Conservation (phyloP, 2,329 filamentous ascomycete genomes). For the Cryoendolithus antarcticus region DNA sequence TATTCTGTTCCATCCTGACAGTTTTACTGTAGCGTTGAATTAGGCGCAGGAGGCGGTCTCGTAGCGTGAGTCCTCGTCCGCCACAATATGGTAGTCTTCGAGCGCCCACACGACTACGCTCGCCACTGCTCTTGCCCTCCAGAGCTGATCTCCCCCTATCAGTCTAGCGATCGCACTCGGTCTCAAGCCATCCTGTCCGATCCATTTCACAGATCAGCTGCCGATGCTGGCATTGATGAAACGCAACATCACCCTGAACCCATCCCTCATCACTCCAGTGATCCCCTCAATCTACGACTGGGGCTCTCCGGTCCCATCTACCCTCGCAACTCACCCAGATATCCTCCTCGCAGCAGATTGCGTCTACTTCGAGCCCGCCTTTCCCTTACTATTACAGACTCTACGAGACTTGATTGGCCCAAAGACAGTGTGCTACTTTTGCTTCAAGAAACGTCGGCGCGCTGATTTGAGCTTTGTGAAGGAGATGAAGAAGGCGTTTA, state of each 20-base stretch:
- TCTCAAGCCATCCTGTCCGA: no score
- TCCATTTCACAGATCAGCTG: slow-evolving; percentile 76
- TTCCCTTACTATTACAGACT: slow-evolving; percentile 73
- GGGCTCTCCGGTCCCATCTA: slow-evolving; percentile 36
- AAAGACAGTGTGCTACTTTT: slow-evolving; percentile 64
- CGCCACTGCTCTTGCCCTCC: not conserved
- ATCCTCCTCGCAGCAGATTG: slow-evolving; percentile 91
- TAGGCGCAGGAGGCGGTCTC: slow-evolving; percentile 83
- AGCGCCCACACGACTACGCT: no score
- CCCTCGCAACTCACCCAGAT: slow-evolving; percentile 49
- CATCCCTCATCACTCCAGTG: slow-evolving; percentile 47
- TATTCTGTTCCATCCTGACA: not conserved
- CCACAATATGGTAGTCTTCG: no score
- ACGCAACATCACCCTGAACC: slow-evolving; percentile 74
- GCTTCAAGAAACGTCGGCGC: slow-evolving; percentile 83
- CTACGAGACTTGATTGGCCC: slow-evolving; percentile 59
- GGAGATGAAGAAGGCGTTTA: slow-evolving; percentile 35
- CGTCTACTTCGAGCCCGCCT: slow-evolving; percentile 93
- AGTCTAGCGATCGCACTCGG: no score
- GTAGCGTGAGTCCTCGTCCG: slow-evolving; percentile 42
- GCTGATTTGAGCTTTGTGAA: slow-evolving; percentile 47
- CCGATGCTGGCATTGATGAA: slow-evolving; percentile 79
- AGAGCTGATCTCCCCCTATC: not conserved
- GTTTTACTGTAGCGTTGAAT: slow-evolving; percentile 55
- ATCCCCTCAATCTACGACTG: slow-evolving; percentile 67